Percentiles rank a stretch among this genome's conserved stretches.
Conservation (phyloP, 2,329 filamentous ascomycete genomes). For the Drechmeria coniospora region DNA sequence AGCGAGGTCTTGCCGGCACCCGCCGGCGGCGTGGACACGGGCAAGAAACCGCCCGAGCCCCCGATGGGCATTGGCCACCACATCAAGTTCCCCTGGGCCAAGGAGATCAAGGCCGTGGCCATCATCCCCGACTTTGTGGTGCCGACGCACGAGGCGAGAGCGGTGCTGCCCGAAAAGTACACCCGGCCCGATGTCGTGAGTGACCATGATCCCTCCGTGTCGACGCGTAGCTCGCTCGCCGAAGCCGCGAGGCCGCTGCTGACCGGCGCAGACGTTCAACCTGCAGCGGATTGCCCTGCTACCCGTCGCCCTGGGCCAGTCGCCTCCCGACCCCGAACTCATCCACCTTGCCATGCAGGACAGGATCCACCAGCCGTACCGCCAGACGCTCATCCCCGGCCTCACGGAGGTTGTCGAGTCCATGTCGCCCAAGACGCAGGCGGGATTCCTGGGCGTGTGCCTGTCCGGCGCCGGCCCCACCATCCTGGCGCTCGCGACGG, state of each 20-base stretch:
- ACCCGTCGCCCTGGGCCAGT: constrained; percentile 76
- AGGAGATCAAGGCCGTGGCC: constrained; percentile 90
- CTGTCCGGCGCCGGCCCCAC: constrained; percentile 90
- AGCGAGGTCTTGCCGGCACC: constrained; percentile 85
- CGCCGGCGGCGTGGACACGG: constrained; percentile 82
- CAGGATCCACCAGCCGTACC: constrained; percentile 93
- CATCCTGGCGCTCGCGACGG: constrained; percentile 80
- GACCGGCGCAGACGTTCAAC: constrained; percentile 54
- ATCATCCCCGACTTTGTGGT: constrained; percentile 96
- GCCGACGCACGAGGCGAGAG: constrained; percentile 78
- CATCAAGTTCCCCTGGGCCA: constrained; percentile 87
- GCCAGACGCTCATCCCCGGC: constrained; percentile 79
- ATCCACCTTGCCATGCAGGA: constrained; percentile 99
- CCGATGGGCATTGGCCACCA: constrained; percentile 88
- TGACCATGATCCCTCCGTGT: too few relatives aligned
- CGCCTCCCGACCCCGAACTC: constrained; percentile 78
- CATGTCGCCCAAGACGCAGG: constrained; percentile 75
- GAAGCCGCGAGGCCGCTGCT: not conserved
- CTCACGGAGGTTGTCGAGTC: constrained; percentile 80
- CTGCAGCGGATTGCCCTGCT: constrained; percentile 85
- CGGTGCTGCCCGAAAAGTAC: constrained; percentile 70
- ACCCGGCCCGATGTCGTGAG: constrained; percentile 67
- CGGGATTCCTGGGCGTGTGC: constrained; percentile 84
- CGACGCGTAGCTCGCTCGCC: too few relatives aligned
- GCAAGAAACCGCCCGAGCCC: constrained; percentile 72